phyloP scores from a whole-genome alignment of 1,284 basidiomycete genomes.

The Microbotryum lychnidis-dioicae region DNA sequence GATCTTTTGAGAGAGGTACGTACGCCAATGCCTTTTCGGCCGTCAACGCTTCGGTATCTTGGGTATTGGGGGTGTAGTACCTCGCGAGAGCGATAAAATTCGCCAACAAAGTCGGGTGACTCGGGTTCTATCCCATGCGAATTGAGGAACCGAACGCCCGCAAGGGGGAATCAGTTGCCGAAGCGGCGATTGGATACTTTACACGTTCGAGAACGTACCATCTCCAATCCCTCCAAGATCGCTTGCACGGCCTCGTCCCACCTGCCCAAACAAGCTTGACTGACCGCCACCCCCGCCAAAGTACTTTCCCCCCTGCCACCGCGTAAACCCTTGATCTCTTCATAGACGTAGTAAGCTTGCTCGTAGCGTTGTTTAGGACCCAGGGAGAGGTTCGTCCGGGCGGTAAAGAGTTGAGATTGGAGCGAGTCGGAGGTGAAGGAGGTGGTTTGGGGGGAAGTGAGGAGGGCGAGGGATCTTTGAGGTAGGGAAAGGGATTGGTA shows the following conservation, averaged over 20 bases:
- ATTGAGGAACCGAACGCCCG: neutral
- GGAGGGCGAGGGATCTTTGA: constrained; percentile 13
- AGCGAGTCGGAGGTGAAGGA: constrained; percentile 55
- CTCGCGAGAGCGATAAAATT: constrained; percentile 24
- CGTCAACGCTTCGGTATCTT: neutral
- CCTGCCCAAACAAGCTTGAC: constrained; percentile 71
- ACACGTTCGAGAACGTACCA: constrained; percentile 46
- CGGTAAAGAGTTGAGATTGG: constrained; percentile 80
- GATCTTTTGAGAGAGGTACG: neutral
- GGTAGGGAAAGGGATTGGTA: constrained; percentile 28
- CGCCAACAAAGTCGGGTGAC: constrained; percentile 30
- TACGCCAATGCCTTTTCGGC: constrained; percentile 13
- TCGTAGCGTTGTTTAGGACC: constrained; percentile 58
- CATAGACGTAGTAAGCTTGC: constrained; percentile 69
- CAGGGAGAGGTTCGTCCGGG: constrained; percentile 71
- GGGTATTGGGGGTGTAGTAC: neutral
- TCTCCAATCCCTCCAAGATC: constrained; percentile 63
- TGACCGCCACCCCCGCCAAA: constrained; percentile 72
- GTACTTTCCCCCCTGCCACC: constrained; percentile 60
- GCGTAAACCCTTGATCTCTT: constrained; percentile 81
- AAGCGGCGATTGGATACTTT: neutral
- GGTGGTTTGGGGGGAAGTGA: constrained; percentile 14
- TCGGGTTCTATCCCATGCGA: constrained; percentile 20
- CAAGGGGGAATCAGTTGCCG: neutral
- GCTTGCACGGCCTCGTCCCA: constrained; percentile 74